These are phyloP conservation scores for Aschersonia sp. DNA, from an alignment of 2,329 filamentous ascomycete species.

Conservation along the genomic window DNA sequence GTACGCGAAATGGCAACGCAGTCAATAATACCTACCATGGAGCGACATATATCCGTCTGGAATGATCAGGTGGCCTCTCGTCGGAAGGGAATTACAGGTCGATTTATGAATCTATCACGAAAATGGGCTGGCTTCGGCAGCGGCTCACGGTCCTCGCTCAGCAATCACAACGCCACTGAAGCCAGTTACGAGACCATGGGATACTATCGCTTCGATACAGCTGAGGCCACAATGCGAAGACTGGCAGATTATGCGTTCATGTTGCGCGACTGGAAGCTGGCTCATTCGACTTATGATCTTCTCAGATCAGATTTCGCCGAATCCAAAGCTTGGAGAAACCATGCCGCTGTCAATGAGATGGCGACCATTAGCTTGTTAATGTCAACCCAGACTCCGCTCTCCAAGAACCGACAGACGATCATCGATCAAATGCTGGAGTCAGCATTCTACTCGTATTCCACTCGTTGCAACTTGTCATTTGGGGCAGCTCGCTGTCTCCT, in stretches of 20 bases:
- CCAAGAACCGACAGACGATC: constrained; percentile 65
- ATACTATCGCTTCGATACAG: constrained; percentile 70
- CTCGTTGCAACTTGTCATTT: constrained; percentile 65
- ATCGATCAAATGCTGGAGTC: constrained; percentile 81
- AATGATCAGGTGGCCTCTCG: constrained; percentile 94
- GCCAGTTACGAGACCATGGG: constrained; percentile 70
- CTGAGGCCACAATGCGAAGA: constrained; percentile 85
- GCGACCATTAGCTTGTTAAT: constrained; percentile 72
- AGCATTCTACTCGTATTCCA: constrained; percentile 83
- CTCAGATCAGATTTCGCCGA: constrained; percentile 79
- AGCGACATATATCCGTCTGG: constrained; percentile 80
- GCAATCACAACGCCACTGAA: constrained; percentile 31
- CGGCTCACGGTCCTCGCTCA: constrained; percentile 43
- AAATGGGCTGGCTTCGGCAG: constrained; percentile 75
- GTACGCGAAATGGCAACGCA: constrained; percentile 91
- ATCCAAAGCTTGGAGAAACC: constrained; percentile 93
- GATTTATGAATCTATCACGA: constrained; percentile 89
- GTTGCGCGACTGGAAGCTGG: constrained; percentile 89
- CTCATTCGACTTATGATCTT: constrained; percentile 83
- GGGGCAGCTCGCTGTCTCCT: constrained; percentile 66
- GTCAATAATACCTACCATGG: constrained; percentile 92
- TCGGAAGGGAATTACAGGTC: constrained; percentile 72
- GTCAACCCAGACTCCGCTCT: constrained; percentile 53
- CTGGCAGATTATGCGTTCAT: constrained; percentile 93
- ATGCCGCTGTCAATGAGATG: constrained; percentile 93